Evolutionary conservation across 2,329 filamentous ascomycete species (phyloP), one percentile per base, ranked within the genome.

Genomic region (Endothia cerciana): DNA sequence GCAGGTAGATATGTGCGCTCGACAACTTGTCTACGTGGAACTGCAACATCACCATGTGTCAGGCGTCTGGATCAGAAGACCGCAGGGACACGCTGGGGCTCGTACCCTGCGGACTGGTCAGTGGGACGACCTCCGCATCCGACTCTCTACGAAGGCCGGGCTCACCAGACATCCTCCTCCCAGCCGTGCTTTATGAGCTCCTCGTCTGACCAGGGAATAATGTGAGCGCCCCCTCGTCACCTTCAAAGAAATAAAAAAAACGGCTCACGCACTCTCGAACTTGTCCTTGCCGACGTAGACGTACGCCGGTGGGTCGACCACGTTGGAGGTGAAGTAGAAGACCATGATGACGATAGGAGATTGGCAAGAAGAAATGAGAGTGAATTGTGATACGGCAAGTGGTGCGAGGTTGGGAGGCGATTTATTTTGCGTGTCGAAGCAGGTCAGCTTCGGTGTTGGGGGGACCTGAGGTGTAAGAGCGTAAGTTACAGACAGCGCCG

Each of bases 201-300:
- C 85, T 99, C 95, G 81, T 98, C 95, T 99, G 76, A 69, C 55
- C 0, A 19, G 28, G 6, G 17, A 47, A 19, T 36, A 47, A n/a
- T 30, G 66, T 53, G 58, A 69, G 56, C 56, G 62, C 63, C 64
- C 33, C 59, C 33, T 69, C 64, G 64, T 66, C 33, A 36, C 13
- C 33, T 36, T 6, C 6, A 33, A 28, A 36, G n/a, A 36, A 64
- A 43, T 64, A 43, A n/a, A 58, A 56, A 60, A 57, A 28, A 59
- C 40, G 65, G 65, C 63, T 69, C 68, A 72, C 89, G 75, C 84
- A 97, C 95, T 99, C 83, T 99, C 95, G 73, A 95, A 94, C 81
- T 99, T 99, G 83, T 99, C 95, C 80, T 98, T 99, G 78, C 95
- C 95, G 67, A 97, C 93, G 77, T 99, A 99, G 74, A 99, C 89